Base-by-base conservation (phyloP, 129 eudicot genomes). In the Centrapalus pauciflorus region DNA sequence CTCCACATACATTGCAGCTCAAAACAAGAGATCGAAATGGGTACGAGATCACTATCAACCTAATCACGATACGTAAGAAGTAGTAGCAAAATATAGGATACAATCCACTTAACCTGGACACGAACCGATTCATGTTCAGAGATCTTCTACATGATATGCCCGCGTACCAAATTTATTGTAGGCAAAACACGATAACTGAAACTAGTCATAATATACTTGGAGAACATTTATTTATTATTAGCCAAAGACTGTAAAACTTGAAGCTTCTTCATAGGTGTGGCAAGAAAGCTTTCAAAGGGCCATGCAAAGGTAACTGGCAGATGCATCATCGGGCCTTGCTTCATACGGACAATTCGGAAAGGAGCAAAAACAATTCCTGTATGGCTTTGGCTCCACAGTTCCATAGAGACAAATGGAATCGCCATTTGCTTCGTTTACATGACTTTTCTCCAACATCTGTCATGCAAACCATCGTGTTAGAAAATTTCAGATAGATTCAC, bases 381-480 rank as follows among this genome's bases (percentile, higher is more conserved):
- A 67, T 29, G 46, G 71, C 71, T 29, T 26, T 48, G 71, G 71
- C 71, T 29, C 40, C 29, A 59, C 71, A 48, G 71, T 48, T 48
- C 60, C 59, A 17, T 67, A 50, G 34, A 50, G 38, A 50, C 55
- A 17, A 21, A 67, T 25, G 23, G 14, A 50, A 67, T 52, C 50
- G 12, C 4, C 21, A 34, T 34, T 25, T 50, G 49, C 27, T 33
- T 23, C 37, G 50, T 33, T 67, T 23, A 49, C 34, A 67, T 51
- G 34, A 33, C 23, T 30, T 67, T 50, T 20, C 50, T 67, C 34
- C 62, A 50, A 33, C 33, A 51, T 0, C 72, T 67, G 72, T 7
- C 8, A 32, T 1, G 13, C 34, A 51, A 32, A 50, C 11, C 34
- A 21, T 7, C 7, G 23, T 7, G 24, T 67, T 50, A n/a, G n/a